A percentile compares a stretch with the other conserved stretches of the same genome.
Evolutionary conservation across 1,284 basidiomycete genomes (phyloP).

Genomic region (Naganishia cerealis): DNA sequence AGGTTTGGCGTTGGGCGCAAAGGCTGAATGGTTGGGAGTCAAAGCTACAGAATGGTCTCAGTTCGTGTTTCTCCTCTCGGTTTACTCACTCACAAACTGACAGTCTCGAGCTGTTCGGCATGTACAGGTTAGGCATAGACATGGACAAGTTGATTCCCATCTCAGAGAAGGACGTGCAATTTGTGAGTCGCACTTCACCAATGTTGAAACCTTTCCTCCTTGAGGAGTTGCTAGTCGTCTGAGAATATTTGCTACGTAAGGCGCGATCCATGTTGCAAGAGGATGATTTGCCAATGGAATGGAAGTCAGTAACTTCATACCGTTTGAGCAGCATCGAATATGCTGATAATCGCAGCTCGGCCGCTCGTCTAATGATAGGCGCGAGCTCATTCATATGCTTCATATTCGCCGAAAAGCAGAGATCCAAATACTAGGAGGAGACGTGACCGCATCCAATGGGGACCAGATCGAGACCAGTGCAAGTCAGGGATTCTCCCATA

Average conservation of each 20-base stretch:
- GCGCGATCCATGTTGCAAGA: slow-evolving; percentile 66
- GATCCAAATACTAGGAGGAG: slow-evolving; percentile 66
- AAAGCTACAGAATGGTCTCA: slow-evolving; percentile 64
- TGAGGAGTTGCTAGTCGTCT: neutral
- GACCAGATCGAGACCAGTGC: neutral
- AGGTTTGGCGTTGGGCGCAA: slow-evolving; percentile 65
- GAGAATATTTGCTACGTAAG: slow-evolving; percentile 52
- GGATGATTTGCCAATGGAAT: slow-evolving; percentile 61
- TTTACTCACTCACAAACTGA: neutral
- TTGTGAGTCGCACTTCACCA: slow-evolving; percentile 36
- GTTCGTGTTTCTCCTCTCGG: slow-evolving; percentile 52
- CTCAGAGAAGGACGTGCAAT: slow-evolving; percentile 69
- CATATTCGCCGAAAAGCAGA: slow-evolving; percentile 79
- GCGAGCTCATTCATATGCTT: slow-evolving; percentile 74
- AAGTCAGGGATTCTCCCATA: neutral
- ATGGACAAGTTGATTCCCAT: slow-evolving; percentile 68
- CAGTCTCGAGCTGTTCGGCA: neutral
- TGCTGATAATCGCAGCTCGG: neutral
- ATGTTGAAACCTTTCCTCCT: neutral
- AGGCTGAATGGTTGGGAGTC: slow-evolving; percentile 78
- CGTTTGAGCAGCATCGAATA: slow-evolving; percentile 17
- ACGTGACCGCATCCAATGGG: neutral
- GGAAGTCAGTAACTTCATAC: slow-evolving; percentile 62
- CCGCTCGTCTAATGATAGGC: slow-evolving; percentile 55
- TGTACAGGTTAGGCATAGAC: slow-evolving; percentile 62